Base-by-base conservation (phyloP, 768 basidiomycete genomes). In the Flagelloscypha sp. region DNA sequence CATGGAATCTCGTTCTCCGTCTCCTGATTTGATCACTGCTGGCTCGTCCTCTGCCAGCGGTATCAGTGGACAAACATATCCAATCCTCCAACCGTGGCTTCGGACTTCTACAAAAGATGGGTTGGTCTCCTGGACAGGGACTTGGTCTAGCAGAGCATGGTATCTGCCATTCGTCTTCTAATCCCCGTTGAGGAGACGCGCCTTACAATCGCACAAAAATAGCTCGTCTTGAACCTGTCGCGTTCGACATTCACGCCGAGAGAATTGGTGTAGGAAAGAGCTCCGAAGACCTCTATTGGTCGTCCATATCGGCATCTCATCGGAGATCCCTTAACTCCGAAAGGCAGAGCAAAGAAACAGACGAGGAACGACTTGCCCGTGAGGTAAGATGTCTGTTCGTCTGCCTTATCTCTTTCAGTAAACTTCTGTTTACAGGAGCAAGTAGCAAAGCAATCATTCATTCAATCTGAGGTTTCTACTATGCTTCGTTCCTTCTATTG, bases 181-280 rank as follows among this genome's bases (percentile, higher is more conserved):
- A 15, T 15, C 17, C 27, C 12, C 12, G 20, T 15, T n/a, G 9
- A 30, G 15, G 23, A n/a, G 25, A 36, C 23, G 7, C 10, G 12
- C 15, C 22, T 15, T 24, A 36, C 39, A 13, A 2, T 25, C 24
- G 40, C 40, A 15, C 41, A n/a, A n/a, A n/a, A n/a, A n/a, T n/a
- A 89, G 87, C 84, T 25, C 83, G 85, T 37, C 68, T 82, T 35
- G 86, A 90, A 30, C 87, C 87, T 2, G 66, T 90, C 27, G 86
- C 87, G 7, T 89, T 89, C 53, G 70, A 78, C 37, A 61, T 86
- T 47, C 88, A 89, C 54, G 68, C 66, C 24, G 87, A 89, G 48
- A 62, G 73, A 27, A 84, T 79, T 16, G 87, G 87, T 9, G 67
- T 90, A 12, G 87, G 87, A 11, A 89, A 87, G 53, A 66, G 66